phyloP scores from a whole-genome alignment of 805 yeast species.

The Candida tallmaniae region DNA sequence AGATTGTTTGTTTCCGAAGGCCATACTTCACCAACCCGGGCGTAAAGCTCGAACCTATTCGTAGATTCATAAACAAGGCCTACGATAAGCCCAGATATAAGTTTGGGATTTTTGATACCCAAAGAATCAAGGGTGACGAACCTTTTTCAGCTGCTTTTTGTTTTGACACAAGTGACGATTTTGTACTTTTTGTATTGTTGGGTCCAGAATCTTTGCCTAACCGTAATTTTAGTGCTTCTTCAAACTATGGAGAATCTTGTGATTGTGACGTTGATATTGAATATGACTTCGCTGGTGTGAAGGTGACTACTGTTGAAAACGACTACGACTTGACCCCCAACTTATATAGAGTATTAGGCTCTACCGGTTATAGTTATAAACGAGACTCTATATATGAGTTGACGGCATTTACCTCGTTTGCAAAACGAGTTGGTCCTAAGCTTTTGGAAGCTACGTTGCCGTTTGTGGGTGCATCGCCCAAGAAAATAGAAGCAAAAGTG shows the following conservation, averaged over 20 bases:
- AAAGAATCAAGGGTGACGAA: slow-evolving; percentile 32
- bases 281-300: slow-evolving; percentile 12
- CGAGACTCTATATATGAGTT: slow-evolving; percentile 25
- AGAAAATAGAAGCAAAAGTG: slow-evolving; percentile 33
- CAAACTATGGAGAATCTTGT: slow-evolving; percentile 17
- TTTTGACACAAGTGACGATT: slow-evolving; percentile 13
- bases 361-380: slow-evolving; percentile 17
- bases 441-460: slow-evolving; percentile 12
- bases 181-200: slow-evolving; percentile 21
- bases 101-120: slow-evolving; percentile 37
- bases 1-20: too few relatives aligned
- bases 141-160: slow-evolving; percentile 22
- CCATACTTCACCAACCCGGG: too few relatives aligned
- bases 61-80: slow-evolving; percentile 42
- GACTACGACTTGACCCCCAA: slow-evolving; percentile 16
- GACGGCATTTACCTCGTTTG: slow-evolving; percentile 51
- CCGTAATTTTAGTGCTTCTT: slow-evolving; percentile 20
- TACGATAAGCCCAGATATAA: slow-evolving; percentile 45
- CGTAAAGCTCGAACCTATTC: slow-evolving; percentile 1
- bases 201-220: slow-evolving; percentile 21
- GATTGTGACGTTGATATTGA: slow-evolving; percentile 27
- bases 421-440: slow-evolving; percentile 33
- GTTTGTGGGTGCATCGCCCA: background rate
- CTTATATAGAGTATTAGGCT: slow-evolving; percentile 22
- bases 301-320: slow-evolving; percentile 14